Evolutionary conservation across 2,329 filamentous ascomycete species (phyloP).

Genomic region (Elsinoe fawcettii): DNA sequence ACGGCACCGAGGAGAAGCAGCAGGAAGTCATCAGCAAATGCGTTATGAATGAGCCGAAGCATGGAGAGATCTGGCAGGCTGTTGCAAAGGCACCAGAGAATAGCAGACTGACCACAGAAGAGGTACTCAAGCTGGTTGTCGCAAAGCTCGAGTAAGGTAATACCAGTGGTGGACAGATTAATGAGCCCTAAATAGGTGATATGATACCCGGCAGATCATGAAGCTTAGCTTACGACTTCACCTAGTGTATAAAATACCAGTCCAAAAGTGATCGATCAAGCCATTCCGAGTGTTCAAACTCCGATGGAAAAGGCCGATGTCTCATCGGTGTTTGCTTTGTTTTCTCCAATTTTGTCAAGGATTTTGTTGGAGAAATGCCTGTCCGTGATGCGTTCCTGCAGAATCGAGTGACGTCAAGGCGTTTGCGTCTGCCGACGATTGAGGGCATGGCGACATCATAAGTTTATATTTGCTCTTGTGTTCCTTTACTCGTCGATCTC

Average conservation of each 20-base stretch:
- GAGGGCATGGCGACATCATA: conserved; percentile 14
- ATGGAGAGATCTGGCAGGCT: conserved; percentile 86
- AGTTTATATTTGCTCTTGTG: conserved; percentile 15
- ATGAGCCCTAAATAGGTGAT: conserved; percentile 10
- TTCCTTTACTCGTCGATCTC: conserved; percentile 15
- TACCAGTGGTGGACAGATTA: neutral
- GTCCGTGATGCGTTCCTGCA: conserved; percentile 7
- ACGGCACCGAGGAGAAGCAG: conserved; percentile 90
- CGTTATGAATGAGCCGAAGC: conserved; percentile 72
- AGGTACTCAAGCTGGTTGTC: conserved; percentile 74
- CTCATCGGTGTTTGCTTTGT: conserved; percentile 2
- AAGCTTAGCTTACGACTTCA: conserved; percentile 6
- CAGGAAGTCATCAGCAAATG: conserved; percentile 77
- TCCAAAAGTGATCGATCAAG: neutral
- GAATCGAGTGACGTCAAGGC: conserved; percentile 14
- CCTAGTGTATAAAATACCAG: neutral
- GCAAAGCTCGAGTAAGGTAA: conserved; percentile 40
- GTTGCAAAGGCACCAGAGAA: conserved; percentile 82
- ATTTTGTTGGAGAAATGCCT: neutral
- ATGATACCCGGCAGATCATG: conserved; percentile 14
- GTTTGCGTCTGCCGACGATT: neutral
- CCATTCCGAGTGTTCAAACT: neutral
- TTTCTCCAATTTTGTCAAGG: neutral
- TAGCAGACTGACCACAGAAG: conserved; percentile 64
- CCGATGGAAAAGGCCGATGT: conserved; percentile 5